These are phyloP conservation scores for Chytriomyces sp. DNA, from an alignment of 192 early-diverging fungal genomes.

Conservation along the genomic window DNA sequence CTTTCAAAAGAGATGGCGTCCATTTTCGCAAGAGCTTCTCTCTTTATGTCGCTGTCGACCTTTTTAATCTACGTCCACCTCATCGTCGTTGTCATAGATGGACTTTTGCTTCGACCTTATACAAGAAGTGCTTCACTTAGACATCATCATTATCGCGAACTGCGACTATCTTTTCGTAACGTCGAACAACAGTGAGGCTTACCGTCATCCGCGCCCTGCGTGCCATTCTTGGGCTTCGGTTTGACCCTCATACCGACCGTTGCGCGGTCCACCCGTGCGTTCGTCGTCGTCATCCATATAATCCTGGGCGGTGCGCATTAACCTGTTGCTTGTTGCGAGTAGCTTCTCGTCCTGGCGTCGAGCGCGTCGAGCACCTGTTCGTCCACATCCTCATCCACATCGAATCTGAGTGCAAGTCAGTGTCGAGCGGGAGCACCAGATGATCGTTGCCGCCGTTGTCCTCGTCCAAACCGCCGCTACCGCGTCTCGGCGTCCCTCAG, in stretches of 20 bases:
- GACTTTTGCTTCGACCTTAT: constrained; percentile 76
- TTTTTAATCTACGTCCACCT: constrained; percentile 56
- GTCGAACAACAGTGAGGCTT: neutral
- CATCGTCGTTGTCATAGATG: constrained; percentile 77
- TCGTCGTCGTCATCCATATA: constrained; percentile 26
- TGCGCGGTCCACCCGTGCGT: constrained; percentile 38
- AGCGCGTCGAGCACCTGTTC: constrained; percentile 8
- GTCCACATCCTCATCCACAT: constrained; percentile 68
- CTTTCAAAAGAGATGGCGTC: constrained; percentile 22
- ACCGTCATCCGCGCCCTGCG: constrained; percentile 14
- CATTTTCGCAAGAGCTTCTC: constrained; percentile 25
- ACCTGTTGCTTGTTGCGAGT: constrained; percentile 6
- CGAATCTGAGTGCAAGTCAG: constrained; percentile 2
- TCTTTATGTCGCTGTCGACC: constrained; percentile 28
- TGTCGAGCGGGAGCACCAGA: no score
- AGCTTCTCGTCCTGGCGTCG: constrained; percentile 13
- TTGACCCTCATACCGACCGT: constrained; percentile 8
- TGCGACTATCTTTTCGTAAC: no score
- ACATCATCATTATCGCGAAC: no score
- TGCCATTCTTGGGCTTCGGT: constrained; percentile 7
- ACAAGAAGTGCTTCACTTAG: constrained; percentile 56
- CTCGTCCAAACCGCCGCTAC: constrained; percentile 16
- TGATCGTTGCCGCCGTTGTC: no score
- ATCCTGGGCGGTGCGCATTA: constrained; percentile 17
- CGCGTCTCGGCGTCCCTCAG: constrained; percentile 41